Evolutionary conservation across 2,329 filamentous ascomycete genomes (phyloP).

Genomic region (Coccinonectria pachysandricola): DNA sequence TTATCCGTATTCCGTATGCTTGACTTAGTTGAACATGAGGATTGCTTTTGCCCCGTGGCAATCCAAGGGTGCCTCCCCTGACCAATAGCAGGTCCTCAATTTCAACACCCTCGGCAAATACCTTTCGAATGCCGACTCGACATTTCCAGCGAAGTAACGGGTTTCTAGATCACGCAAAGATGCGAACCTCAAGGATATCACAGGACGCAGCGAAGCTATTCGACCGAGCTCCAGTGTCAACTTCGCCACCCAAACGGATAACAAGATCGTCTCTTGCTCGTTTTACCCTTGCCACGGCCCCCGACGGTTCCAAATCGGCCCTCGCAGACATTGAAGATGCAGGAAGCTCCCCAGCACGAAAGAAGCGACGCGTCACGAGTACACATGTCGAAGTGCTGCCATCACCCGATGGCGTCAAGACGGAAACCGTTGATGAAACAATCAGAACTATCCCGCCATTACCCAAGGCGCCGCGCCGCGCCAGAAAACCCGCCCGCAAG

Average conservation of each 20-base stretch:
- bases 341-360: slow-evolving; percentile 23
- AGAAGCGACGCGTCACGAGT: slow-evolving; percentile 18
- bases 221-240: slow-evolving; percentile 21
- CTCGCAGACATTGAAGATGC: slow-evolving; percentile 48
- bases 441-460: slow-evolving; percentile 15
- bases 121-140: too few species aligned
- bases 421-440: slow-evolving; percentile 26
- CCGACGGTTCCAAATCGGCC: slow-evolving; percentile 12
- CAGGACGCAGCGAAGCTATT: slow-evolving; percentile 49
- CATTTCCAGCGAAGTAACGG: too few species aligned
- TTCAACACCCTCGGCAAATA: too few species aligned
- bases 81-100: too few species aligned
- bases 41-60: too few species aligned
- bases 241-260: slow-evolving; percentile 31
- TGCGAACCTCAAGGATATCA: slow-evolving; percentile 49
- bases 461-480: slow-evolving; percentile 17
- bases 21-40: too few species aligned
- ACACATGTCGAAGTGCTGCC: slow-evolving; percentile 7
- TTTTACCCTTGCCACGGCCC: slow-evolving; percentile 29
- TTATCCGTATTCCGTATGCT: too few species aligned
- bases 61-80: too few species aligned
- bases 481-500: slow-evolving; percentile 38
- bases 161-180: too few species aligned
- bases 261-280: slow-evolving; percentile 40
- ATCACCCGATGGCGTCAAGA: slow-evolving; percentile 24